Evolutionary conservation across 371 early-diverging fungal genomes (phyloP), one percentile per base, ranked within the genome.

Genomic region (Parasitella parasitica): DNA sequence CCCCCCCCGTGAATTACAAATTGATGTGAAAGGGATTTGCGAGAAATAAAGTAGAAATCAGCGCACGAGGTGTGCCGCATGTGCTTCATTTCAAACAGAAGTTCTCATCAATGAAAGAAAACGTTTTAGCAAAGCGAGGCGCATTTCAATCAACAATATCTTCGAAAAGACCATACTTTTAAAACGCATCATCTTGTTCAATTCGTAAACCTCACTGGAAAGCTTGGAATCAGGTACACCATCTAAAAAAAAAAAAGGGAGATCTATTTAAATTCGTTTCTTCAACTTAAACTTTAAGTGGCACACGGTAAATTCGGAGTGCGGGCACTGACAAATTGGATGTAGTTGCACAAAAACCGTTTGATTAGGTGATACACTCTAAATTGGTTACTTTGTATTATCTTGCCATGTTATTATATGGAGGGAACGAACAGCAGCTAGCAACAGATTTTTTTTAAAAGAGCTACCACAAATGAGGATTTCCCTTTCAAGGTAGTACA

Each of bases 251-350:
- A 39, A 30, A 39, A 26, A 39, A 16, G 43, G 43, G 22, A 22
- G 43, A 39, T 41, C 39, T 38, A 39, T 16, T 24, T 22, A 53
- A 53, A 22, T 35, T 35, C 22, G 20, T 49, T 62, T 63, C 18
- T 43, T 43, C 22, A 43, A 43, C 20, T 43, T 20, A 32, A 32
- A 22, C 43, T 9, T 18, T 43, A 7, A 43, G 20, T 22, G 22
- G 22, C 12, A 43, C n/a, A n/a, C n/a, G 43, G 43, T 43, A 20
- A 20, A 54, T 38, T 54, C 64, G 68, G 68, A 68, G 64, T 48
- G 50, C 39, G 67, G 46, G 62, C 68, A 63, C 52, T 59, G 68
- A 68, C 64, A 59, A 63, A 68, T 63, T 51, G 32, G 39, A 62
- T 41, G 32, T 22, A 32, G 61, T 66, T 16, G 55, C 38, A 66